Base-by-base conservation (phyloP, 345 rosid species). In the Combretum micranthum region DNA sequence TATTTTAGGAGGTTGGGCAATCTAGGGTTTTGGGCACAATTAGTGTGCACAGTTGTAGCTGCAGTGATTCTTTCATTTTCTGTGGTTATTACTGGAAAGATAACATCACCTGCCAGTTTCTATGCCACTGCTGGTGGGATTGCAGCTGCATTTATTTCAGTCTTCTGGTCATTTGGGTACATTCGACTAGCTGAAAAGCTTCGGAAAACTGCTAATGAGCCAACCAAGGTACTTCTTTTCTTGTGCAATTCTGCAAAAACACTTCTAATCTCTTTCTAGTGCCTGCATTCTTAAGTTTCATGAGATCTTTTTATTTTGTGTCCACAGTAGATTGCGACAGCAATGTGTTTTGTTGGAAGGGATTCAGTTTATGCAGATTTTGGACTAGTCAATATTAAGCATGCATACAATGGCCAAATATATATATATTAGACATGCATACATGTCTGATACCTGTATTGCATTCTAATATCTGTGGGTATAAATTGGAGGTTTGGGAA, bases 11-110 rank as follows among this genome's bases (percentile, higher is more conserved):
- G 95, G 69, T 73, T 94, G 32, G 99, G 99, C 20, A 75, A 74
- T 81, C 71, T 85, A 50, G 97, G 96, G 57, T 90, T 94, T 66
- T 94, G 97, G 99, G 96, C 88, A 26, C 99, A 94, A 84, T 80
- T 94, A 16, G 80, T 85, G 13, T 87, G 88, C 62, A 81, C 97
- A 13, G 75, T 76, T 16, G 99, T 90, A 5, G 82, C 99, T 0
- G 92, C 99, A 3, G 96, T 75, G 66, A 90, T 94, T 62, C 80
- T 90, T 50, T 87, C 99, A 0, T 94, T 94, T 69, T 90, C 96
- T 14, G 59, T 90, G 52, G 83, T 80, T 56, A 62, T 84, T 18
- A 85, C 95, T 1, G 97, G 97, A 69, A 87, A 79, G 70, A 71
- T 89, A n/a, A 65, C 87, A 13, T 87, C 97, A 0, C 97, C 97